Evolutionary conservation across 2,329 filamentous ascomycete species (phyloP), one percentile per base, ranked within the genome.

Genomic region (Cladorrhinum sp.): DNA sequence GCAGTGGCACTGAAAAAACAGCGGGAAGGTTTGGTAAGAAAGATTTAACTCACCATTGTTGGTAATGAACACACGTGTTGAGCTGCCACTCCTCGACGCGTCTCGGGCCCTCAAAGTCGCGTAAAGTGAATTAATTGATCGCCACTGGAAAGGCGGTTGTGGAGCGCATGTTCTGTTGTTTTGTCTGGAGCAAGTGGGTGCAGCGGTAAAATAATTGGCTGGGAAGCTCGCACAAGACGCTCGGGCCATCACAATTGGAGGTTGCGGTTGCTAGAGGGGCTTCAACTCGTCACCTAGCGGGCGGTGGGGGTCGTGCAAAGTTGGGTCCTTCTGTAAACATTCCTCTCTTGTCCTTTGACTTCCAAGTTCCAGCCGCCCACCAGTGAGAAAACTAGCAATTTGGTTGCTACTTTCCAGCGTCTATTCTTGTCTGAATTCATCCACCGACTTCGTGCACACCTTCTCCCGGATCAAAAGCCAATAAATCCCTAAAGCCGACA

Each of bases 281-380:
- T 57, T 23, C 52, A 60, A 26, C 55, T 58, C 51, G 60, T 65
- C 60, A 55, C 63, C 60, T 59, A 55, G 62, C 55, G n/a, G 55
- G 21, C 55, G 59, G 59, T 62, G 62, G 62, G 62, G 64, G n/a
- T 14, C 42, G 46, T 21, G 51, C 57, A 57, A 58, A 61, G 52
- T 39, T 50, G 28, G 56, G 57, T 60, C 58, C 30, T 61, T 56
- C 49, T 66, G 65, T 65, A 67, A 68, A 66, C 65, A 68, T 63
- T 64, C 61, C 56, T 30, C 53, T 61, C 33, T 58, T 26, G 36
- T 26, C 14, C 56, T 58, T 30, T 53, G 56, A 50, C 51, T 18
- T 24, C 49, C 49, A 57, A 48, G 28, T 21, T 39, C 53, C 52
- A 30, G 36, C 52, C 49, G 33, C 57, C 61, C 52, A n/a, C 20